phyloP scores from a whole-genome alignment of 768 basidiomycete genomes.

The Auricularia auricula-judae region DNA sequence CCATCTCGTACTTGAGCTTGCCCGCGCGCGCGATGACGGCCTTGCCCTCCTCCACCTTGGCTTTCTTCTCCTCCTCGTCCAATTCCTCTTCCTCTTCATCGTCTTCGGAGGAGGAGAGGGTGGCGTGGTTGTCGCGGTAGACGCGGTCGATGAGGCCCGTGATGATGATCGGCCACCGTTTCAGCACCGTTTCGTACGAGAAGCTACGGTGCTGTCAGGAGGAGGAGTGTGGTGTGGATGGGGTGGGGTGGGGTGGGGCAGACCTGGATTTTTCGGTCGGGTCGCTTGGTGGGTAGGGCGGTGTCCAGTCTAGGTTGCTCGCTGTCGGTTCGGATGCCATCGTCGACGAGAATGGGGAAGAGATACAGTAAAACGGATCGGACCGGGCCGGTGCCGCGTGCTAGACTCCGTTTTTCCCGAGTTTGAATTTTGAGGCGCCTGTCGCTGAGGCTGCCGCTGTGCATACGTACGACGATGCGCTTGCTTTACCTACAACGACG shows the following conservation, averaged over 20 bases:
- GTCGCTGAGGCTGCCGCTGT: too few relatives aligned
- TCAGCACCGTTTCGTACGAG: conserved; percentile 51
- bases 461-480: too few relatives aligned
- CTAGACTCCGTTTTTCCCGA: too few relatives aligned
- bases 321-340: neutral
- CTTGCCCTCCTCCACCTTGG: conserved; percentile 59
- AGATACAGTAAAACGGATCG: too few relatives aligned
- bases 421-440: too few relatives aligned
- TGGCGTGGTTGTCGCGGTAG: conserved; percentile 53
- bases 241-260: neutral
- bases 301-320: neutral
- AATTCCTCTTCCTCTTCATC: conserved; percentile 16
- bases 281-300: conserved; percentile 58
- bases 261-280: conserved; percentile 59
- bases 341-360: too few relatives aligned
- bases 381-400: too few relatives aligned
- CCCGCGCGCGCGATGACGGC: conserved; percentile 61
- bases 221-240: too few relatives aligned
- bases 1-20: conserved; percentile 84
- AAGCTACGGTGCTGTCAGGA: neutral
- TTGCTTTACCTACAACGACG: too few relatives aligned
- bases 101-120: conserved; percentile 29
- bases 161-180: conserved; percentile 61
- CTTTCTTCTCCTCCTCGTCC: conserved; percentile 22
- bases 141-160: conserved; percentile 71